Conservation (phyloP, 2,329 filamentous ascomycete genomes). For the Herpotrichia juniperi region DNA sequence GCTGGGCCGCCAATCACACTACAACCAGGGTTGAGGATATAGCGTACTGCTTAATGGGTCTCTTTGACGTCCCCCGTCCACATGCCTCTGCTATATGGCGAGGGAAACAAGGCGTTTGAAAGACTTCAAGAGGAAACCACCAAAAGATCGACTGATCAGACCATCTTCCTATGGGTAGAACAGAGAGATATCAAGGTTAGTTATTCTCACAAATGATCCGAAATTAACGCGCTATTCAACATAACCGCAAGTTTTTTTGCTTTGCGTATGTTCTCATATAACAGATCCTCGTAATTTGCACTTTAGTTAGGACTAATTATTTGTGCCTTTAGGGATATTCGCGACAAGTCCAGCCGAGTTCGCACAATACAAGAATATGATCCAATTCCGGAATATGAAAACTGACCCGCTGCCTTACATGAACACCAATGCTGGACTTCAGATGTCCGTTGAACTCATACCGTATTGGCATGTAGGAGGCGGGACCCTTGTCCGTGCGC, state of each 20-base stretch:
- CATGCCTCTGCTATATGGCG: conserved; percentile 9
- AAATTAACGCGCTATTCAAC: not conserved
- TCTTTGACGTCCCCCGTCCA: conserved; percentile 19
- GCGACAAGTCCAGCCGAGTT: not conserved
- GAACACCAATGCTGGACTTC: not conserved
- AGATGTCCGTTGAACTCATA: too few relatives aligned
- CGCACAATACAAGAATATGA: not conserved
- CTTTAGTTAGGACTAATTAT: not conserved
- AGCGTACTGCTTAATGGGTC: conserved; percentile 14
- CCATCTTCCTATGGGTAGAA: conserved; percentile 5
- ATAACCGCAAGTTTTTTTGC: not conserved
- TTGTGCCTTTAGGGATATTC: not conserved
- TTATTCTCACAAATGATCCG: not conserved
- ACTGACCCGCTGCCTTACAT: too few relatives aligned
- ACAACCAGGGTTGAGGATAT: conserved; percentile 16
- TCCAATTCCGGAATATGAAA: too few relatives aligned
- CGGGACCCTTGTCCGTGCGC: too few relatives aligned
- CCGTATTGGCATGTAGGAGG: too few relatives aligned
- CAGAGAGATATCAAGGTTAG: too few relatives aligned
- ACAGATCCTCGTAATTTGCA: too few relatives aligned
- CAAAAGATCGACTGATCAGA: conserved; percentile 1
- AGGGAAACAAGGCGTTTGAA: conserved; percentile 9
- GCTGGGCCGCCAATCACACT: conserved; percentile 14
- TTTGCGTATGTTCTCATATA: too few relatives aligned
- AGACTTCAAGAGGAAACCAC: conserved; percentile 8